Evolutionary conservation across 208 protist species (phyloP).

Genomic region (Acanthamoeba lenticulata): DNA sequence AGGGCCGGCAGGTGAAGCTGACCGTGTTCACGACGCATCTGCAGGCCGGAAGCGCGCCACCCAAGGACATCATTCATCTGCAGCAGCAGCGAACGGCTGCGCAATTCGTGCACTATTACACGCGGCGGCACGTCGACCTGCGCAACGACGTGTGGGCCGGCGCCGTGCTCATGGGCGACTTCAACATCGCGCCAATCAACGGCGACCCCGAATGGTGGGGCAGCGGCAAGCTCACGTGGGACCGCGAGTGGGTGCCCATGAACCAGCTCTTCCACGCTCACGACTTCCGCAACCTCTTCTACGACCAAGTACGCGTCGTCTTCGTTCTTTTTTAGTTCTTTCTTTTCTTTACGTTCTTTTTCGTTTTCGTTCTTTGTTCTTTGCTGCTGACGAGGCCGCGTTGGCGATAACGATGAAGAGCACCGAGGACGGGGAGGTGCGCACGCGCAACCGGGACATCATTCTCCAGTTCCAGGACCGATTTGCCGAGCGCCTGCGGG

Average conservation of each 20-base stretch:
- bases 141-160: neutral
- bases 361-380: no score
- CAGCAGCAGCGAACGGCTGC: neutral
- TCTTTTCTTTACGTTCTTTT: no score
- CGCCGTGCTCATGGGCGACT: constrained; percentile 12
- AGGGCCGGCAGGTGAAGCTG: no score
- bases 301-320: neutral
- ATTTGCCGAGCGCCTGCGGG: neutral
- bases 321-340: neutral
- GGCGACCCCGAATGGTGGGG: constrained; percentile 28
- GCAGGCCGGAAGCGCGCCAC: neutral
- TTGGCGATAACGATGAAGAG: neutral
- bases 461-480: neutral
- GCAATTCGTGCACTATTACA: neutral
- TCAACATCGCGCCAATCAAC: constrained; percentile 14
- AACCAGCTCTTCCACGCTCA: neutral
- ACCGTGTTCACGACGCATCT: neutral
- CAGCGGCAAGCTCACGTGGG: neutral
- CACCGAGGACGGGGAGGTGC: neutral
- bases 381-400: no score
- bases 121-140: neutral
- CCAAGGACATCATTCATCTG: neutral
- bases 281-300: neutral
- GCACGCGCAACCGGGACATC: neutral
- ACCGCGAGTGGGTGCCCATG: constrained; percentile 8